Evolutionary conservation across 2,329 filamentous ascomycete species (phyloP), one percentile per base, ranked within the genome.

Genomic region (Juglanconis juglandina): DNA sequence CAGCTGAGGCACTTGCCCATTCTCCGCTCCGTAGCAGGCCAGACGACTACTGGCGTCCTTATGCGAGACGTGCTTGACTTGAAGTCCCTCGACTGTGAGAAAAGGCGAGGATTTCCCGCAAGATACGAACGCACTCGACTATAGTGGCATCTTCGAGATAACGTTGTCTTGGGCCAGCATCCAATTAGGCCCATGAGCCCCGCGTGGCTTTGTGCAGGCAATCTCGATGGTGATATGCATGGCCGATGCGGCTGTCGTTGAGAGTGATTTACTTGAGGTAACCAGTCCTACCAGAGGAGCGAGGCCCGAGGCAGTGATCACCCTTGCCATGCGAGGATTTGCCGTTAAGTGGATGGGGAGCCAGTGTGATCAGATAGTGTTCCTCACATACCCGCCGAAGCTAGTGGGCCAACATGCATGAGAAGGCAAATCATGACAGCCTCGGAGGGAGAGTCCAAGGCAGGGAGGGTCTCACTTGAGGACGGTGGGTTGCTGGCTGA

Each of bases 311-410:
- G 9, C 41, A 34, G 33, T 50, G 41, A 11, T 41, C 8, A 52
- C 9, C n/a, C 48, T 47, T 30, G 39, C 44, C 37, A 44, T 13
- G 41, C 42, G 48, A 41, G 30, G 42, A 33, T 32, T 44, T 44
- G n/a, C 42, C 42, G 42, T 13, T 6, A 5, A 24, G 6, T 24
- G 44, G n/a, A n/a, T 24, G 6, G 44, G n/a, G n/a, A 24, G 44
- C 44, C 13, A 10, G 48, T 59, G 62, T 59, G 55, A 62, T 46
- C 46, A 59, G 35, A 55, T 47, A 34, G 66, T 68, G 7, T 49
- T 49, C 46, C 60, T 64, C 59, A 65, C 66, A 66, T 70, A 71
- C 67, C 68, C 68, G 68, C 69, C 68, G 60, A 54, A 63, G 67
- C 69, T 70, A 67, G 56, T 48, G 33, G 60, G 61, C 64, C 62